Evolutionary conservation across 2,329 filamentous ascomycete species (phyloP), one percentile per base, ranked within the genome.

Genomic region (Graphium sp.): DNA sequence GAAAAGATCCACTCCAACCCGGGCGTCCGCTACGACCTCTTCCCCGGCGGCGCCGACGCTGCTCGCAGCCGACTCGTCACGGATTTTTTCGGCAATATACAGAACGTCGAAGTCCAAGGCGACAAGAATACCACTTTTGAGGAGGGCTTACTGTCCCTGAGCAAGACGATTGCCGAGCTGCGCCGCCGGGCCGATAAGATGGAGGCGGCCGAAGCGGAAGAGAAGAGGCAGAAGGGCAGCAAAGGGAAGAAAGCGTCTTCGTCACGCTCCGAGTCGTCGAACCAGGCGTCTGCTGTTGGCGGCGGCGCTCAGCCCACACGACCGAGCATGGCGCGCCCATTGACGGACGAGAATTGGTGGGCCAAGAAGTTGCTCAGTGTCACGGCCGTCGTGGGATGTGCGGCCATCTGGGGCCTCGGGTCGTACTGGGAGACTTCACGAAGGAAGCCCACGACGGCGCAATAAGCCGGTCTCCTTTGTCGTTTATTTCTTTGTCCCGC

Each of bases 41-140:
- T 98, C 51, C 72, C 67, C 0, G 87, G 84, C 8, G 85, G 83
- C 6, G 79, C 84, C 40, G 60, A 73, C 6, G 74, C 66, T 7
- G 87, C 81, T 1, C 67, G 85, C 30, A 71, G 77, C 40, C 73
- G 85, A 23, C 64, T 89, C 18, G 73, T 98, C 22, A 91, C 92
- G 42, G 89, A 98, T 48, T 98, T 98, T 55, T 95, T 98, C 38
- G 89, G 89, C 15, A 98, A 95, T 47, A 84, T 95, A 10, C 89
- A 98, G 49, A 92, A 87, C 40, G 85, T 98, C 4, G 89, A 95
- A 52, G 72, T 95, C 4, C 81, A 89, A 39, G 63, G 62, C 16
- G 57, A 60, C 24, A 61, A 66, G 33, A 66, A 64, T 34, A 53
- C 58, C 30, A 66, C 56, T 21, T 63, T 72, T 25, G 72, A 74